A percentile compares a stretch with the other conserved stretches of the same genome.
Conservation (phyloP, 1,284 basidiomycete species). For the Austroboletus rostrupii region DNA sequence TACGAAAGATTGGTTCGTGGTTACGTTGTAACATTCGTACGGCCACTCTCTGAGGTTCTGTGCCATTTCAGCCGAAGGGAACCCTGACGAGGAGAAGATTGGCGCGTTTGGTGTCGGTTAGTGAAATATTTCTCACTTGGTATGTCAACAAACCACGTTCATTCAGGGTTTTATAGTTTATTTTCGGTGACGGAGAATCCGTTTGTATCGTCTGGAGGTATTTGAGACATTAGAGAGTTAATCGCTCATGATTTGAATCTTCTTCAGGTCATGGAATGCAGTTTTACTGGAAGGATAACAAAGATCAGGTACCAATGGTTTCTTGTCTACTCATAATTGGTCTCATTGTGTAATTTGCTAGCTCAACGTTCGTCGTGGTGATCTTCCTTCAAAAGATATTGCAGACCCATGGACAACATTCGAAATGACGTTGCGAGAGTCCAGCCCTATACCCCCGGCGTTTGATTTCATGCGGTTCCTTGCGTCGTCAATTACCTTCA, state of each 20-base stretch:
- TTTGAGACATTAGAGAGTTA: not conserved
- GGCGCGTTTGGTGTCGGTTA: conserved; percentile 82
- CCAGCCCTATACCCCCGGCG: conserved; percentile 75
- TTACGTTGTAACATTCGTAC: not conserved
- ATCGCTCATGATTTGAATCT: not conserved
- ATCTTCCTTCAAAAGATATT: conserved; percentile 44
- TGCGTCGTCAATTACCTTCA: conserved; percentile 92
- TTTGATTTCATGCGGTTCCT: conserved; percentile 91
- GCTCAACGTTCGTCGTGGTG: conserved; percentile 77
- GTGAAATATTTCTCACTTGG: conserved; percentile 22
- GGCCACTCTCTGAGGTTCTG: not conserved
- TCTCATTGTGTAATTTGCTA: conserved; percentile 25
- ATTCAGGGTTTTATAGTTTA: conserved; percentile 70
- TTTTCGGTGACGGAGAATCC: conserved; percentile 91
- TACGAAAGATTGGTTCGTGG: conserved; percentile 79
- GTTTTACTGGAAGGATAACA: conserved; percentile 95
- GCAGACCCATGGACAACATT: conserved; percentile 80
- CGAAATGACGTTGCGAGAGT: conserved; percentile 85
- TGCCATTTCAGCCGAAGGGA: conserved; percentile 62
- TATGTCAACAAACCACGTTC: not conserved
- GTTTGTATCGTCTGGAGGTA: conserved; percentile 85
- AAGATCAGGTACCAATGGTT: conserved; percentile 58
- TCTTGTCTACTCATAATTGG: not conserved
- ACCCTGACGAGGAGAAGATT: conserved; percentile 82
- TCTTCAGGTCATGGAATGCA: conserved; percentile 82